A percentile compares a stretch with the other conserved stretches of the same genome.
phyloP scores from a whole-genome alignment of 805 yeast species.

The Suhomyces vadensis region DNA sequence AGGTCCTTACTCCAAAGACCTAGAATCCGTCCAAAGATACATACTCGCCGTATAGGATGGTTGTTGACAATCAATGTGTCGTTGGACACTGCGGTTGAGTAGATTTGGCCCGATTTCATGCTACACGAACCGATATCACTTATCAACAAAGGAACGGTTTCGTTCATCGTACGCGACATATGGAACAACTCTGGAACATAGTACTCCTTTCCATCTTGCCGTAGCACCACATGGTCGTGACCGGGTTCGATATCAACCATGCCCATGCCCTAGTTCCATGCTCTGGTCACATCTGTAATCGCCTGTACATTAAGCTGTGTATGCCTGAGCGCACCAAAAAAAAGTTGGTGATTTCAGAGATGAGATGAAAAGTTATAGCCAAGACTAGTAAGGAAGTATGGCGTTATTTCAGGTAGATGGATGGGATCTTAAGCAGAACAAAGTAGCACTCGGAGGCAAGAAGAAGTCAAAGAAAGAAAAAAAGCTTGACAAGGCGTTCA shows the following conservation, averaged over 20 bases:
- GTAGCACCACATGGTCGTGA: slow-evolving; percentile 33
- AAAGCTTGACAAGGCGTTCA: slow-evolving; percentile 22
- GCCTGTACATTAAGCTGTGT: background rate
- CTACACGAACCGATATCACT: slow-evolving; percentile 25
- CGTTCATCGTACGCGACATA: slow-evolving; percentile 26
- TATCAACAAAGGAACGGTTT: slow-evolving; percentile 27
- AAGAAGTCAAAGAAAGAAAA: slow-evolving; percentile 27
- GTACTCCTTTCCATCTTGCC: slow-evolving; percentile 21
- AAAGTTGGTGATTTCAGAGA: background rate
- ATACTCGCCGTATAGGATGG: slow-evolving; percentile 31
- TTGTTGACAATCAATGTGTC: slow-evolving; percentile 26
- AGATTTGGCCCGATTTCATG: slow-evolving; percentile 4
- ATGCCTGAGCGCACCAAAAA: background rate
- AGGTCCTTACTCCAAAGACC: slow-evolving; percentile 13
- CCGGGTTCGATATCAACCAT: slow-evolving; percentile 36
- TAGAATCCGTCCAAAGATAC: slow-evolving; percentile 30
- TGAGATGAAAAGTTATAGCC: slow-evolving; percentile 1
- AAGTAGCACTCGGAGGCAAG: slow-evolving; percentile 50
- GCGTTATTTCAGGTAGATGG: slow-evolving; percentile 79
- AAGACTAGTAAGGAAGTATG: slow-evolving; percentile 39
- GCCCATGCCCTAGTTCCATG: background rate
- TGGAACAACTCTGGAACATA: slow-evolving; percentile 40
- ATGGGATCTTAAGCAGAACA: slow-evolving; percentile 65
- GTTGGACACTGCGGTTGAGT: background rate
- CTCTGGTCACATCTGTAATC: background rate